A percentile compares a stretch with the other conserved stretches of the same genome.
Evolutionary conservation across 2,329 filamentous ascomycete species (phyloP).

Genomic region (Massarina eburnea): DNA sequence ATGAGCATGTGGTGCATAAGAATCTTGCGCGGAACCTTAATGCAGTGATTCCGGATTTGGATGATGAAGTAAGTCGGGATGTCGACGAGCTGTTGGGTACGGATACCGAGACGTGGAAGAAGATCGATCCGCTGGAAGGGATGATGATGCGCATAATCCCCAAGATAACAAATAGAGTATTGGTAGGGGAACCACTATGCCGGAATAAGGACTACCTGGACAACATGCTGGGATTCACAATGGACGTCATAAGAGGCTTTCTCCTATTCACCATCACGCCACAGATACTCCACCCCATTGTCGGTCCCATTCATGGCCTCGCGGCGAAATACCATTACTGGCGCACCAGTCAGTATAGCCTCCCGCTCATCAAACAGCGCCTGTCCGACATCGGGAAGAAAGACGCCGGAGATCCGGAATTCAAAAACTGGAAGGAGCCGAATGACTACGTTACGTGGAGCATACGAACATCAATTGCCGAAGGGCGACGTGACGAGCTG

Average conservation of each 20-base stretch:
- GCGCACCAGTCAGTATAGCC: slow-evolving; percentile 44
- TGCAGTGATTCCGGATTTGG: slow-evolving; percentile 40
- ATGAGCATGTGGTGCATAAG: slow-evolving; percentile 46
- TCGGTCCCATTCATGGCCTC: slow-evolving; percentile 50
- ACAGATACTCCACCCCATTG: slow-evolving; percentile 51
- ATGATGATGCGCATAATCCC: slow-evolving; percentile 45
- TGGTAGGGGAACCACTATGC: slow-evolving; percentile 49
- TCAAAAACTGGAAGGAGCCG: slow-evolving; percentile 48
- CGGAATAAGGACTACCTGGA: slow-evolving; percentile 51
- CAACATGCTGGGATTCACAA: slow-evolving; percentile 54
- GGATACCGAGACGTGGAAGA: neutral
- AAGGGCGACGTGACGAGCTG: slow-evolving; percentile 49
- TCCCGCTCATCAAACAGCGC: slow-evolving; percentile 55
- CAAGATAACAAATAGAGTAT: slow-evolving; percentile 47
- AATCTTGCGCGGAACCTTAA: slow-evolving; percentile 45
- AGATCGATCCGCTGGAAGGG: slow-evolving; percentile 20
- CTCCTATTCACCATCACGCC: slow-evolving; percentile 51
- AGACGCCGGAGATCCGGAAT: slow-evolving; percentile 44
- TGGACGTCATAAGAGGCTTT: slow-evolving; percentile 46
- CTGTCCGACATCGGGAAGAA: slow-evolving; percentile 51
- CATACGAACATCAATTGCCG: slow-evolving; percentile 54
- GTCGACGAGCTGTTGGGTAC: slow-evolving; percentile 32
- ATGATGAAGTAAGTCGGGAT: slow-evolving; percentile 40
- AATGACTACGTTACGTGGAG: slow-evolving; percentile 63
- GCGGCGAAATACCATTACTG: slow-evolving; percentile 53